phyloP scores from a whole-genome alignment of 1,284 basidiomycete genomes.

The Vanrija pseudolonga region DNA sequence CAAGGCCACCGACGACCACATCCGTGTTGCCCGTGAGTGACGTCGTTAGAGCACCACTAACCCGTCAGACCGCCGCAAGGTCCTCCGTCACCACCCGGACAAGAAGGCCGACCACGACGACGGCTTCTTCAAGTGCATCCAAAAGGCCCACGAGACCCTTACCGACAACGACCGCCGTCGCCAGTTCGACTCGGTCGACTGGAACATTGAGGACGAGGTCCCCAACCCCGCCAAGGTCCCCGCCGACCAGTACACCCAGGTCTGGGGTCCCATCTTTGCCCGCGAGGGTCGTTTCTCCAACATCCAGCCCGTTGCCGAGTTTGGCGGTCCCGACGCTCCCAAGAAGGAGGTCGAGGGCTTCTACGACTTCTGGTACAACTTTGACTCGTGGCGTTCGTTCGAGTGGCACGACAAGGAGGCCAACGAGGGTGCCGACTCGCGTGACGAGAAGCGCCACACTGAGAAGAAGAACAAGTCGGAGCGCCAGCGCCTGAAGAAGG shows the following conservation, averaged over 20 bases:
- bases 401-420: constrained; percentile 99
- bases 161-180: constrained; percentile 81
- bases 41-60: constrained; percentile 3
- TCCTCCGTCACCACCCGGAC: constrained; percentile 97
- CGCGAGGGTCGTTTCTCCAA: constrained; percentile 89
- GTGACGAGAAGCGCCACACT: constrained; percentile 97
- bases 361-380: constrained; percentile 99
- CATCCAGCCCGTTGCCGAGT: constrained; percentile 74
- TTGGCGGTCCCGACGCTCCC: constrained; percentile 68
- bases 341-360: constrained; percentile 86
- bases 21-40: constrained; percentile 87
- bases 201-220: constrained; percentile 72
- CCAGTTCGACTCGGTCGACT: constrained; percentile 96
- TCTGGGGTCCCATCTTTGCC: constrained; percentile 76
- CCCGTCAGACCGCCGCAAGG: constrained; percentile 85
- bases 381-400: constrained; percentile 97
- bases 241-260: constrained; percentile 56
- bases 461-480: constrained; percentile 99
- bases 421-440: constrained; percentile 96
- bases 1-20: constrained; percentile 84
- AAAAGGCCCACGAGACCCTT: constrained; percentile 92
- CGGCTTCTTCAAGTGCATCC: constrained; percentile 99
- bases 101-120: constrained; percentile 98
- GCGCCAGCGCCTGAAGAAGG: constrained; percentile 93
- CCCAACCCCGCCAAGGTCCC: constrained; percentile 61